These are phyloP conservation scores for Psilocybe subaeruginosa DNA, from an alignment of 768 basidiomycete species.

Conservation along the genomic window DNA sequence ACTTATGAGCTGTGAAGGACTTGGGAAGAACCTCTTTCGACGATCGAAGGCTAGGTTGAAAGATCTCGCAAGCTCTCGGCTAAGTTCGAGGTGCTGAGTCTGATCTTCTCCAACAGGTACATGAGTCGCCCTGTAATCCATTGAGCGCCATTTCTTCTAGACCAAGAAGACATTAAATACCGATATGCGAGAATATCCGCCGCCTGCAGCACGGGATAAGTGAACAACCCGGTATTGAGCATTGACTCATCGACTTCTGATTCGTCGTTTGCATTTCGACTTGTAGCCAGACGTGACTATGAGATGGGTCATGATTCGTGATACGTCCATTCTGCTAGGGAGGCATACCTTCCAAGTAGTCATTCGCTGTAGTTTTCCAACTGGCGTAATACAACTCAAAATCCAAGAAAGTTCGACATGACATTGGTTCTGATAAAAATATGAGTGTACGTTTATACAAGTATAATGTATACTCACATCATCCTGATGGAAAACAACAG, in stretches of 20 bases:
- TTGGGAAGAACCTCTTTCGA: conserved; percentile 60
- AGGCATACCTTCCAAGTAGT: conserved; percentile 90
- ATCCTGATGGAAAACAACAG: conserved; percentile 86
- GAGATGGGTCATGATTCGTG: conserved; percentile 5
- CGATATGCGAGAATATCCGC: conserved; percentile 89
- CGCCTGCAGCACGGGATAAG: conserved; percentile 92
- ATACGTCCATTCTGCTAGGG: neutral
- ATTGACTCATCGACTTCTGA: conserved; percentile 81
- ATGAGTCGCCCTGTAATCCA: conserved; percentile 70
- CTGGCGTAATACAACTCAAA: conserved; percentile 79
- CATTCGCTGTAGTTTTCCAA: conserved; percentile 87
- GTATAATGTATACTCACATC: conserved; percentile 55
- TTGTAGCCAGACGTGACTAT: conserved; percentile 75
- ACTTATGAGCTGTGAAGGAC: conserved; percentile 80
- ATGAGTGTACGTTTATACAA: neutral
- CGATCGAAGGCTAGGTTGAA: conserved; percentile 75
- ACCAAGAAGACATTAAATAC: conserved; percentile 39
- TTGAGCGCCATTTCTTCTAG: neutral
- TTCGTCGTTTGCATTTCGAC: conserved; percentile 73
- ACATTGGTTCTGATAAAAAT: conserved; percentile 63
- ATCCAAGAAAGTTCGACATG: conserved; percentile 93
- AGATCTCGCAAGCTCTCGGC: conserved; percentile 77
- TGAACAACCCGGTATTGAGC: conserved; percentile 85
- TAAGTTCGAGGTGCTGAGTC: conserved; percentile 90
- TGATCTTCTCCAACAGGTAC: conserved; percentile 98